Evolutionary conservation across 768 basidiomycete species (phyloP).

Genomic region (Gloeopeniophorella convolvens): DNA sequence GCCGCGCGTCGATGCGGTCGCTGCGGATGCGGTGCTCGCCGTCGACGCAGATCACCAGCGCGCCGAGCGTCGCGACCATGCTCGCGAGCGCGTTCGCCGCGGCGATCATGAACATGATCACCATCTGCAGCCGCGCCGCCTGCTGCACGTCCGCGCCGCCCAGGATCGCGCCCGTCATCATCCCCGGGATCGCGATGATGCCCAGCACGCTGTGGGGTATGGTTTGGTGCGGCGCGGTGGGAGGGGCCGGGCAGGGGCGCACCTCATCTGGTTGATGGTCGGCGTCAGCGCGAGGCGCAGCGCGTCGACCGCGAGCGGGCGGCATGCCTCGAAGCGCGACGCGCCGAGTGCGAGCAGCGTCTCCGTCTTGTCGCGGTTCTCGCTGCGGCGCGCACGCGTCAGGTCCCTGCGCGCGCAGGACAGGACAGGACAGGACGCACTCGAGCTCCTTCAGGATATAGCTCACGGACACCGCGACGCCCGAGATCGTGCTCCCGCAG

Average conservation of each 20-base stretch:
- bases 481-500: conserved; percentile 71
- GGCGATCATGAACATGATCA: conserved; percentile 92
- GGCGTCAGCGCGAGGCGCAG: conserved; percentile 76
- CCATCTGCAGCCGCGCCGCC: conserved; percentile 83
- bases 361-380: conserved; percentile 82
- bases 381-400: conserved; percentile 34
- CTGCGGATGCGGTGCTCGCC: conserved; percentile 53
- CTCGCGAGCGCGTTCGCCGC: conserved; percentile 68
- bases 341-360: conserved; percentile 84
- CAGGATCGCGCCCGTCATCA: conserved; percentile 90
- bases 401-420: neutral
- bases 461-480: conserved; percentile 63
- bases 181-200: conserved; percentile 76
- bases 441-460: conserved; percentile 71
- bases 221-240: neutral
- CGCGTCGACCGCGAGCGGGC: conserved; percentile 70
- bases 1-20: conserved; percentile 47
- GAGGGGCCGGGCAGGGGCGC: conserved; percentile 1
- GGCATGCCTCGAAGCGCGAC: conserved; percentile 74
- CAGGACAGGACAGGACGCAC: conserved; percentile 39
- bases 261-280: conserved; percentile 85
- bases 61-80: conserved; percentile 54
- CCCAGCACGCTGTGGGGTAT: conserved; percentile 52
- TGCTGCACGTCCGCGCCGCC: conserved; percentile 81
- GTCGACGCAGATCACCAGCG: conserved; percentile 62